Evolutionary conservation across 1,284 basidiomycete genomes (phyloP).

Genomic region (Cystobasidium slooffiae): DNA sequence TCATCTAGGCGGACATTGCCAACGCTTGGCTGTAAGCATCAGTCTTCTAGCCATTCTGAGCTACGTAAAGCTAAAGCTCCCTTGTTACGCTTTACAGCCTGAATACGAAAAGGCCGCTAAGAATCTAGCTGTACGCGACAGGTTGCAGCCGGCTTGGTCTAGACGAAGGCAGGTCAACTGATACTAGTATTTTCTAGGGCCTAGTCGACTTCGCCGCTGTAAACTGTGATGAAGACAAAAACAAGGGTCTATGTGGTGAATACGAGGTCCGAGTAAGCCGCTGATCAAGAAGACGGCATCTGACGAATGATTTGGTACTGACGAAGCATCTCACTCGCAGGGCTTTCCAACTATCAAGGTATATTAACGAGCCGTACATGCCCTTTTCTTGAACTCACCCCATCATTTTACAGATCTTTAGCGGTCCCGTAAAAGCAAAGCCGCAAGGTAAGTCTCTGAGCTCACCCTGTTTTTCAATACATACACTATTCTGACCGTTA

Average conservation of each 20-base stretch:
- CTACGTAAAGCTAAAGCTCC: conserved; percentile 49
- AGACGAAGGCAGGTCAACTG: background rate
- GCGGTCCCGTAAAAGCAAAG: conserved; percentile 25
- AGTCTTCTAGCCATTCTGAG: conserved; percentile 43
- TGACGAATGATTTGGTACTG: background rate
- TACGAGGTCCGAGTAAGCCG: conserved; percentile 55
- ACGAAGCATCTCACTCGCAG: conserved; percentile 1
- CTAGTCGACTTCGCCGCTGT: conserved; percentile 57
- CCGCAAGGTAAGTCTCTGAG: conserved; percentile 46
- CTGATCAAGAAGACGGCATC: background rate
- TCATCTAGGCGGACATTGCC: conserved; percentile 33
- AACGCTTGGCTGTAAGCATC: conserved; percentile 15
- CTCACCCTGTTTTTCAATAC: conserved; percentile 4
- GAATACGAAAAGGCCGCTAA: conserved; percentile 56
- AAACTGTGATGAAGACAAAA: conserved; percentile 57
- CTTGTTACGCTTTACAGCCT: conserved; percentile 49
- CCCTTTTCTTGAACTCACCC: too few species aligned
- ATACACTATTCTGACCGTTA: background rate
- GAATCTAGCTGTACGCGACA: conserved; percentile 49
- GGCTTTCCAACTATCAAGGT: conserved; percentile 58
- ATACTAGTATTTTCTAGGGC: conserved; percentile 50
- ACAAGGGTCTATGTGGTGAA: conserved; percentile 56
- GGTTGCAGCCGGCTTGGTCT: background rate
- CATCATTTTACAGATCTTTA: conserved; percentile 20
- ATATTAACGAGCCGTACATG: background rate